Conservation (phyloP, 2,329 filamentous ascomycete genomes). For the Fusarium chuoi region DNA sequence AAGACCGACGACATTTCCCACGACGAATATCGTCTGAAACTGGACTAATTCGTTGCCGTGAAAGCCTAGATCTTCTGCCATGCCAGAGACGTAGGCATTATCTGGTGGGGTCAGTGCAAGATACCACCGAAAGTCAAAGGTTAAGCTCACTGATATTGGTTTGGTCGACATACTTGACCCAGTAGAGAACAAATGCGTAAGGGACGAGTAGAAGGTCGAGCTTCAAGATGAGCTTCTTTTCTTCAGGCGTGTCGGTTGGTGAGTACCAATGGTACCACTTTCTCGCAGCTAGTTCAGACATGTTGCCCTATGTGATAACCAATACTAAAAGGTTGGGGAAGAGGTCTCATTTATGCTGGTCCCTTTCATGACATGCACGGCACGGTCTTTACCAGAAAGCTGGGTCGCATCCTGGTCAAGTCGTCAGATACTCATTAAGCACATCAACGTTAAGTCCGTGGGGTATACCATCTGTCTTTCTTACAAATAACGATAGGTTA, state of each 20-base stretch:
- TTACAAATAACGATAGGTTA: background rate
- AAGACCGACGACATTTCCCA: background rate
- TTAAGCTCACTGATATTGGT: background rate
- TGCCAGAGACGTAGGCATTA: background rate
- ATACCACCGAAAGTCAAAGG: accelerated
- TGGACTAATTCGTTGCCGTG: background rate
- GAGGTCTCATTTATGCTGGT: background rate
- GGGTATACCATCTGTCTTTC: background rate
- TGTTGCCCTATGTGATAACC: background rate
- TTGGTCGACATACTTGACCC: background rate
- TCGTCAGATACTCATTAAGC: background rate
- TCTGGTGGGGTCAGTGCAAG: background rate
- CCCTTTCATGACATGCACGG: accelerated
- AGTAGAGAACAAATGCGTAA: background rate
- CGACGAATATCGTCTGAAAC: background rate
- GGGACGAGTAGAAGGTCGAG: background rate
- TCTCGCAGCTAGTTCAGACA: background rate
- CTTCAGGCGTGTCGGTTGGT: background rate
- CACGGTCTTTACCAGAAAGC: background rate
- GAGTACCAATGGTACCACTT: background rate
- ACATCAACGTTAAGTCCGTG: background rate
- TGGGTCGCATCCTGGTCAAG: background rate
- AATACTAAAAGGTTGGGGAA: too few species aligned
- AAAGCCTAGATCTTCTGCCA: background rate
- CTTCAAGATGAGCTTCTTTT: background rate